Percentiles rank a stretch among this genome's conserved stretches.
Evolutionary conservation across 139 green algal genomes (phyloP).

Genomic region (Chlorella sp.): DNA sequence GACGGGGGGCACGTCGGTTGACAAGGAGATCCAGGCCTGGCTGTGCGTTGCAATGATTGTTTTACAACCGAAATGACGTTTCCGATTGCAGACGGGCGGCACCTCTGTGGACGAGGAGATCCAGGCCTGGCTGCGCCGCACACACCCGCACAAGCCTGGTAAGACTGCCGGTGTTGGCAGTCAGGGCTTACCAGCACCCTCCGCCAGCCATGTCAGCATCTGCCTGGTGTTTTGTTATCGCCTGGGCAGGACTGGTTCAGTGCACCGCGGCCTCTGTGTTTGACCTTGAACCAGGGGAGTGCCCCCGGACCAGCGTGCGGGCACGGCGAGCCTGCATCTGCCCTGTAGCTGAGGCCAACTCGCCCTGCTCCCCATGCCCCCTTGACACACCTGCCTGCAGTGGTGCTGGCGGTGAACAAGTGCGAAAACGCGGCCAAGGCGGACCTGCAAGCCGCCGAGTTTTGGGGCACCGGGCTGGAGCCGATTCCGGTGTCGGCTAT

Average conservation of each 20-base stretch:
- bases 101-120: slow-evolving; percentile 89
- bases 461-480: slow-evolving; percentile 89
- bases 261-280: no score
- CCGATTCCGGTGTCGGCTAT: slow-evolving; percentile 92
- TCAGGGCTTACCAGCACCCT: no score
- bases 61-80: no score
- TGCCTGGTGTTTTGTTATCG: no score
- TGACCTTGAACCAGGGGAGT: no score
- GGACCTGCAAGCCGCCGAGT: slow-evolving; percentile 83
- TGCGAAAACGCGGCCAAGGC: slow-evolving; percentile 88
- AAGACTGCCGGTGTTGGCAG: no score
- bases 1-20: slow-evolving; percentile 73
- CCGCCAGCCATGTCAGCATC: no score
- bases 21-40: slow-evolving; percentile 93
- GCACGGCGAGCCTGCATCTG: no score
- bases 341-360: no score
- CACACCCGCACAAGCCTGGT: slow-evolving; percentile 75
- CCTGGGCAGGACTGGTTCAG: no score
- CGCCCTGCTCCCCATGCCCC: background rate
- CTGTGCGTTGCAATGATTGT: no score
- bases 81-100: slow-evolving; percentile 53
- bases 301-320: no score
- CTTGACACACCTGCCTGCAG: background rate
- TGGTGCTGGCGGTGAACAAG: slow-evolving; percentile 98
- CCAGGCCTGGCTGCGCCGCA: slow-evolving; percentile 84